Percentiles rank a stretch among this genome's conserved stretches.
phyloP scores from a whole-genome alignment of 2,329 filamentous ascomycete species.

The Erysiphe pulchra region DNA sequence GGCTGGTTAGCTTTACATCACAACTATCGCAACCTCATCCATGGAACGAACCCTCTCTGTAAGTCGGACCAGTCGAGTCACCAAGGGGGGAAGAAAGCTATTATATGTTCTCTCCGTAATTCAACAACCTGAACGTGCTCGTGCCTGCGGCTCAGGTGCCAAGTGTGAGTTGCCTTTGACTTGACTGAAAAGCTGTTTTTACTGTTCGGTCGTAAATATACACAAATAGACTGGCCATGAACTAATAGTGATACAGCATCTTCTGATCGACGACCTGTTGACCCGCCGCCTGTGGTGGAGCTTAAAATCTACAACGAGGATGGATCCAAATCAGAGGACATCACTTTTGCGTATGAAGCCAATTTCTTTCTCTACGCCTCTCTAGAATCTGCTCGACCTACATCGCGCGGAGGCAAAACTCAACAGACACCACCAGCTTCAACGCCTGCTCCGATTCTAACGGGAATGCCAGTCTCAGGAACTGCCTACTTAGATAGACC shows the following conservation, averaged over 20 bases:
- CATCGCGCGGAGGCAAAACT: constrained; percentile 56
- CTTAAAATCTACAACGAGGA: constrained; percentile 59
- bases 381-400: constrained; percentile 59
- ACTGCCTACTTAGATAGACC: constrained; percentile 92
- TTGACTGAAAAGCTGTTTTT: too few relatives aligned
- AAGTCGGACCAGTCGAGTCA: constrained; percentile 18
- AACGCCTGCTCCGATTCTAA: constrained; percentile 58
- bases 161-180: constrained; percentile 40
- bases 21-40: too few relatives aligned
- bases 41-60: background rate
- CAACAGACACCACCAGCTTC: constrained; percentile 24
- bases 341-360: constrained; percentile 80
- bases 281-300: constrained; percentile 68
- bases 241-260: constrained; percentile 5
- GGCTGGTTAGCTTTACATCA: too few relatives aligned
- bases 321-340: constrained; percentile 23
- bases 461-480: constrained; percentile 79
- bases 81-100: constrained; percentile 49
- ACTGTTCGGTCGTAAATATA: too few relatives aligned
- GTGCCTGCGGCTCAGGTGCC: constrained; percentile 82
- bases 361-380: constrained; percentile 96
- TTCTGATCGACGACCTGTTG: constrained; percentile 7
- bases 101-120: constrained; percentile 68
- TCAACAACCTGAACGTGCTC: constrained; percentile 80
- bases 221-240: too few relatives aligned